Evolutionary conservation across 2,329 filamentous ascomycete species (phyloP), one percentile per base, ranked within the genome.

Genomic region (Paraconiothyrium sp.): DNA sequence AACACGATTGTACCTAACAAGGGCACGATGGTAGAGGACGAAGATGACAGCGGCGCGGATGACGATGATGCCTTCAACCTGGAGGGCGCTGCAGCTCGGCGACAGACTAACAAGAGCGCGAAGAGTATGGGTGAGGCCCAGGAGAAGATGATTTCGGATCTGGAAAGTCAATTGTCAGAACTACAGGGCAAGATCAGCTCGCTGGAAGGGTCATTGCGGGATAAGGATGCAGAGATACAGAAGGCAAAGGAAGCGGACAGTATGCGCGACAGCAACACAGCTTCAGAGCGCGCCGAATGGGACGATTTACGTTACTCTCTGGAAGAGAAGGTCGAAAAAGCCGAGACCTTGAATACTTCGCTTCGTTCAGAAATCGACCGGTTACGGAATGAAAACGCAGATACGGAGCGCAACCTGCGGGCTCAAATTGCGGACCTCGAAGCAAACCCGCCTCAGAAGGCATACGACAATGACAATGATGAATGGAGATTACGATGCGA

Each of bases 1-100:
- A 98, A 97, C 75, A 98, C 93, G 0, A 97, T 98, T 72, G 91
- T 98, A 35, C 95, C 95, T 0, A 98, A 97, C 76, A 99, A 98
- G 81, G 97, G 94, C 72, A 97, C 92, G 0, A 94, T 98, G 90
- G 89, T 98, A 1, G 95, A 99, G 78, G 95, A 92, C 66, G 81
- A 81, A 66, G 81, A 81, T 60, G 82, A 81, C 59, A 85, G 84
- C 22, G 81, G 80, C 22, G 85, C 86, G 16, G 87, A 81, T 74
- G 81, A 83, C 13, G 84, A 89, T 46, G 73, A 90, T 58, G 85
- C 87, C 2, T 92, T 92, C 75, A 86, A 85, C 16, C 73, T 90
- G 43, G 87, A 89, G 56, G 76, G 74, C 16, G 77, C 76, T 46
- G 76, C 76, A 11, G 67, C 71, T n/a, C 68, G 77, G 66, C 69